phyloP scores from a whole-genome alignment of 768 basidiomycete genomes.

The Phallus indusiatus region DNA sequence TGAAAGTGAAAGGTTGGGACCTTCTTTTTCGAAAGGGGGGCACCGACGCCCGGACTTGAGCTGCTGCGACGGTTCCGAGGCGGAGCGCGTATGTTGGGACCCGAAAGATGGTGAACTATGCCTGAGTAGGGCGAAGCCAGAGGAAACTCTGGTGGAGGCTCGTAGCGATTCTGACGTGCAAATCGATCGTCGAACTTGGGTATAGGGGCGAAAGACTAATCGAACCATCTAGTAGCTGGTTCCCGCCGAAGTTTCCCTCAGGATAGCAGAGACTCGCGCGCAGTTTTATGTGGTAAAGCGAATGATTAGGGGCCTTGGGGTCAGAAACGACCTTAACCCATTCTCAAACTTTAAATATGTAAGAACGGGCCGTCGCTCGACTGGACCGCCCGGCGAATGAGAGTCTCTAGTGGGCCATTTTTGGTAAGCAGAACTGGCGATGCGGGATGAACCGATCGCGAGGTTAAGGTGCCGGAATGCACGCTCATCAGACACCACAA shows the following conservation, averaged over 20 bases:
- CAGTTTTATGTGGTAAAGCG: slow-evolving; percentile 59
- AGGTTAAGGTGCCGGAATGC: slow-evolving; percentile 76
- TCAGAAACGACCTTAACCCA: slow-evolving; percentile 84
- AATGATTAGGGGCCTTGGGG: slow-evolving; percentile 90
- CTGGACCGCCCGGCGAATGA: slow-evolving; percentile 46
- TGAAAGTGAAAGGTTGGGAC: no score
- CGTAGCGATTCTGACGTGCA: slow-evolving; percentile 95
- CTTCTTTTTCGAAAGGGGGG: no score
- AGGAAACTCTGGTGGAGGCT: slow-evolving; percentile 95
- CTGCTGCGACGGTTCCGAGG: slow-evolving; percentile 66
- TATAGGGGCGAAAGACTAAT: slow-evolving; percentile 96
- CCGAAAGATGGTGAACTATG: slow-evolving; percentile 90
- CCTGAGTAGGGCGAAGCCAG: slow-evolving; percentile 87
- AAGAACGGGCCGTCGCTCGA: slow-evolving; percentile 43
- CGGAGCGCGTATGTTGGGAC: slow-evolving; percentile 80
- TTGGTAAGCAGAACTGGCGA: slow-evolving; percentile 67
- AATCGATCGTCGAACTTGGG: slow-evolving; percentile 93
- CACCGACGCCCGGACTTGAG: slow-evolving; percentile 68
- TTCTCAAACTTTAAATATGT: slow-evolving; percentile 61
- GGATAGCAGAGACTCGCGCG: slow-evolving; percentile 54
- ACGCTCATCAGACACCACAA: slow-evolving; percentile 80
- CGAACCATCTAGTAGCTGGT: slow-evolving; percentile 91
- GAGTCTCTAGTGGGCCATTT: slow-evolving; percentile 67
- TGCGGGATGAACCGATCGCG: slow-evolving; percentile 62
- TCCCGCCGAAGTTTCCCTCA: slow-evolving; percentile 86